phyloP scores from a whole-genome alignment of 306 rosid genomes.

The Vigna angularis region DNA sequence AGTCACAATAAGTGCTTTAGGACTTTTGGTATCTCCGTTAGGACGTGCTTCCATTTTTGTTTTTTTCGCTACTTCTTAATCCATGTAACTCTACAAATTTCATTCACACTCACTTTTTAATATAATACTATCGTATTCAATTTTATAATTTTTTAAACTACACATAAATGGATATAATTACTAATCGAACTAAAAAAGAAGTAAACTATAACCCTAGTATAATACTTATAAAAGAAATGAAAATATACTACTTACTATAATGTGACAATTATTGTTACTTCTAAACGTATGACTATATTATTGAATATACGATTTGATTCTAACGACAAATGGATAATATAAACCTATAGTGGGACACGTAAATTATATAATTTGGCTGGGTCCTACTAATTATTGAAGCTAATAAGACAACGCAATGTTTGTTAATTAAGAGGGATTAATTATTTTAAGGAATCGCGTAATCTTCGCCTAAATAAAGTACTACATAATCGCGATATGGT shows the following conservation, averaged over 20 bases:
- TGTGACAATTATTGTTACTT: neutral
- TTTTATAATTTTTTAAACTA: no score
- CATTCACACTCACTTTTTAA: constrained; percentile 32
- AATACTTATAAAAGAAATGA: no score
- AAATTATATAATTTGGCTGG: neutral
- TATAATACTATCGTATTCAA: no score
- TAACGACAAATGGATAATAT: constrained; percentile 35
- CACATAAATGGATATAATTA: no score
- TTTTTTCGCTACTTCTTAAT: constrained; percentile 35
- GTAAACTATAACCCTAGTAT: no score
- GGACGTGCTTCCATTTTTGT: constrained; percentile 20
- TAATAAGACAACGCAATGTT: constrained; percentile 20
- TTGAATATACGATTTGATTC: constrained; percentile 46
- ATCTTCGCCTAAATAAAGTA: neutral
- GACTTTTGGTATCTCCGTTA: constrained; percentile 56
- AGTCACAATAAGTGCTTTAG: neutral
- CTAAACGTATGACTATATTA: neutral
- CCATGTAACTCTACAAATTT: constrained; percentile 19
- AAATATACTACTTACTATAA: no score
- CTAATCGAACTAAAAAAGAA: no score
- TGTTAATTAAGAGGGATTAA: neutral
- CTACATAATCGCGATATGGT: neutral
- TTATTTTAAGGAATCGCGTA: neutral
- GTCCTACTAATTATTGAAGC: constrained; percentile 5
- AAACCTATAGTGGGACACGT: constrained; percentile 3